Evolutionary conservation across 2,329 filamentous ascomycete species (phyloP).

Genomic region (Neonectria neomacrospora): DNA sequence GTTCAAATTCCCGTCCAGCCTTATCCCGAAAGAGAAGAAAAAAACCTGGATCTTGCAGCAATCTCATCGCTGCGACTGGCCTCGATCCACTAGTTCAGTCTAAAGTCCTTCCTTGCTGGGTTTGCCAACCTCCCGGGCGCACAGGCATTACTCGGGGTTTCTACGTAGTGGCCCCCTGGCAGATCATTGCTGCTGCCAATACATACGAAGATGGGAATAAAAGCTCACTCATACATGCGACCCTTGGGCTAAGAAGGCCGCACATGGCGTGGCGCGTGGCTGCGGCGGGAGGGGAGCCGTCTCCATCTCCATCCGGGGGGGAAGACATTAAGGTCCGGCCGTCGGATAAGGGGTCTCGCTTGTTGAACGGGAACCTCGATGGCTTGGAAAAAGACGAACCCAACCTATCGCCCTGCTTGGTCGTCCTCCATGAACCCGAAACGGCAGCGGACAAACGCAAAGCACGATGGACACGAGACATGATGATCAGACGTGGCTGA

Average conservation of each 20-base stretch:
- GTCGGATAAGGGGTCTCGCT: neutral
- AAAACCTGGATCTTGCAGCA: neutral
- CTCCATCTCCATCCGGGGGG: neutral
- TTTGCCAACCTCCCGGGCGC: slow-evolving; percentile 25
- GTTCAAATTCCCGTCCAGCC: neutral
- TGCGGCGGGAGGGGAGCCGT: neutral
- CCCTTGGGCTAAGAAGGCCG: slow-evolving; percentile 25
- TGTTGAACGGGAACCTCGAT: neutral
- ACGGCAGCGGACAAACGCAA: slow-evolving; percentile 1
- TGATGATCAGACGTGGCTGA: slow-evolving; percentile 21
- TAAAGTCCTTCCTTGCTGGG: neutral
- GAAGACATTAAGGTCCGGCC: neutral
- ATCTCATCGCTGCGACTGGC: neutral
- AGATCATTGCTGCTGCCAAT: slow-evolving; percentile 15
- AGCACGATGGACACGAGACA: slow-evolving; percentile 19
- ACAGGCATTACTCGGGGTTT: slow-evolving; percentile 24
- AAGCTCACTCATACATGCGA: slow-evolving; percentile 20
- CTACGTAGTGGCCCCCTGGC: slow-evolving; percentile 15
- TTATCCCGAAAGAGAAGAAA: neutral
- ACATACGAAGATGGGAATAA: slow-evolving; percentile 16
- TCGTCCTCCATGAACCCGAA: neutral
- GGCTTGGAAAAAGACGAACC: neutral
- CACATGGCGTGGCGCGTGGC: slow-evolving; percentile 7
- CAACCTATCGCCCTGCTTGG: neutral
- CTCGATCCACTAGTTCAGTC: slow-evolving; percentile 1